A percentile compares a stretch with the other conserved stretches of the same genome.
These are phyloP conservation scores for Elsinoe australis DNA, from an alignment of 2,329 filamentous ascomycete genomes.

Conservation along the genomic window DNA sequence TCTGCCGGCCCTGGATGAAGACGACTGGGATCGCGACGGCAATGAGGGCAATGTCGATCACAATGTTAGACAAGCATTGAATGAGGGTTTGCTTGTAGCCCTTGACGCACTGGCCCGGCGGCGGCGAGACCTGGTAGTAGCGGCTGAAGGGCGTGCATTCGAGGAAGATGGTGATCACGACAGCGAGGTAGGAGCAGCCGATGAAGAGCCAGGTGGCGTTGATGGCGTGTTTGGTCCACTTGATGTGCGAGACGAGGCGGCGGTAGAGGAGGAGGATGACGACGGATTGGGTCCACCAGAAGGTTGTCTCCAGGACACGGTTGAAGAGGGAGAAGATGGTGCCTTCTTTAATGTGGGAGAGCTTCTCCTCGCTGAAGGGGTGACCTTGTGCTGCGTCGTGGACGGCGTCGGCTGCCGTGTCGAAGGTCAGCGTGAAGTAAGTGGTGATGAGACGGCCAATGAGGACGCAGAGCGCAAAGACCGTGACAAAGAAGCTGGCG, in stretches of 20 bases:
- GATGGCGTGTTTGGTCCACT: constrained; percentile 8
- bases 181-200: neutral
- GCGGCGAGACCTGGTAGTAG: constrained; percentile 5
- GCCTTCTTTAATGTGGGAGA: neutral
- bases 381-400: neutral
- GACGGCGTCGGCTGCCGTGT: constrained; percentile 8
- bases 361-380: neutral
- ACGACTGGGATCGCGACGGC: constrained; percentile 7
- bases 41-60: constrained; percentile 6
- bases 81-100: constrained; percentile 6
- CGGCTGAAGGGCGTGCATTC: constrained; percentile 7
- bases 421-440: constrained; percentile 12
- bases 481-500: constrained; percentile 7
- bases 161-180: constrained; percentile 14
- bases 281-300: constrained; percentile 12
- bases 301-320: constrained; percentile 14
- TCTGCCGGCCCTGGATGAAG: constrained; percentile 8
- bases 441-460: constrained; percentile 3
- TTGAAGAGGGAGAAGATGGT: constrained; percentile 11
- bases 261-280: constrained; percentile 11
- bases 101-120: constrained; percentile 3
- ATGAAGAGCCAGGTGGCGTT: constrained; percentile 9
- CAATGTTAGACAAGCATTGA: constrained; percentile 8
- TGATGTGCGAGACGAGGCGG: constrained; percentile 13
- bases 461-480: neutral